Base-by-base conservation (phyloP, 805 yeast genomes). In the Kodamaea fukazawae region DNA sequence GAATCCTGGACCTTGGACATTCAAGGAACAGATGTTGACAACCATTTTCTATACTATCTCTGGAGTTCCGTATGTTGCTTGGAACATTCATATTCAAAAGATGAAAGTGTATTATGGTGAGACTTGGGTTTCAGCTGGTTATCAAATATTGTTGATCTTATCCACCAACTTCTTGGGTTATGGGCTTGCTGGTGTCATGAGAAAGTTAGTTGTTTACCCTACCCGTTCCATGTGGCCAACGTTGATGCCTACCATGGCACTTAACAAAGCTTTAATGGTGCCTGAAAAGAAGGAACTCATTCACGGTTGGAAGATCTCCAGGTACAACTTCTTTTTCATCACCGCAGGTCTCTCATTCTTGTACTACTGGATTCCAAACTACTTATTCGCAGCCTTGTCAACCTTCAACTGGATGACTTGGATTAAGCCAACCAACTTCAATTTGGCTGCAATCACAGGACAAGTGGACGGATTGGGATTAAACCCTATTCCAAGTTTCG, bases 1-100 rank as follows among this genome's bases (percentile, higher is more conserved):
- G 39, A 78, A 78, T 54, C 83, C 82, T 3, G 83, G 86, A 10
- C 82, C 83, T 11, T 82, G 84, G 82, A 63, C 69, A 18, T 66
- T 57, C 48, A 81, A 81, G 52, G 86, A 81, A 50, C 87, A 81
- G 55, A 77, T 79, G 80, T 67, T 82, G 43, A 66, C 82, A 1
- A 76, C 87, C 7, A 51, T 70, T 18, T 63, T 65, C 51, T 64
- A 53, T 49, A 56, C 66, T 32, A 65, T 67, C 15, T 63, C 67
- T 30, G 49, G 61, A 20, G 48, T 52, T 39, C 46, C 54, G 34
- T 62, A 43, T 22, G 57, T 51, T 14, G 14, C 35, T 7, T 34
- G 4, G 32, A 36, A 39, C 15, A 42, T 42, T 27, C 41, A 38
- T 23, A 36, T 34, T 14, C 47, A 43, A 33, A 48, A 44, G 17